These are phyloP conservation scores for Aspergillus sp. DNA, from an alignment of 2,329 filamentous ascomycete genomes.

Conservation along the genomic window DNA sequence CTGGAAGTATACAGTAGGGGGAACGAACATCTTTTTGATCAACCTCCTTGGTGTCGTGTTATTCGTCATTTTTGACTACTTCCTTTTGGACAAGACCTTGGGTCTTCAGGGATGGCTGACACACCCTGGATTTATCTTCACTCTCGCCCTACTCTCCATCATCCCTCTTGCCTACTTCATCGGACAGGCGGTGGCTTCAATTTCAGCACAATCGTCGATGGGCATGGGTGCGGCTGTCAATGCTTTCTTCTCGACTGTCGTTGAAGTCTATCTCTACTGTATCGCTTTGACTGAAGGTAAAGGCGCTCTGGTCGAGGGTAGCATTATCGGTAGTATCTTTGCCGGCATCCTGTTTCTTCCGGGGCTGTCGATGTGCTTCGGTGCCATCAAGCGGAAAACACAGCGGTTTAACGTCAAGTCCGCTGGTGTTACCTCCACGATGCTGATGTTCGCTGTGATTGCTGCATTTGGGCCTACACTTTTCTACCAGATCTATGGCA, in stretches of 20 bases:
- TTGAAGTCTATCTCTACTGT: constrained; percentile 97
- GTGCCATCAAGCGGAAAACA: constrained; percentile 95
- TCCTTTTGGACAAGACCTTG: constrained; percentile 68
- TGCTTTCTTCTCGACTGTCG: constrained; percentile 95
- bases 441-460: constrained; percentile 94
- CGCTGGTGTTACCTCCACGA: constrained; percentile 94
- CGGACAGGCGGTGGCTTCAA: constrained; percentile 95
- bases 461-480: constrained; percentile 92
- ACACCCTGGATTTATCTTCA: constrained; percentile 81
- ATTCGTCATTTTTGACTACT: constrained; percentile 93
- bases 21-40: constrained; percentile 98
- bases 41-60: constrained; percentile 92
- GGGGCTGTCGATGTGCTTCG: constrained; percentile 97
- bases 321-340: constrained; percentile 96
- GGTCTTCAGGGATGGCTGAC: constrained; percentile 73
- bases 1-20: constrained; percentile 99
- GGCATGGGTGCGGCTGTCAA: constrained; percentile 95
- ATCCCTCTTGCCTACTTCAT: constrained; percentile 98
- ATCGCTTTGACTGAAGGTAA: constrained; percentile 91
- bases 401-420: constrained; percentile 97
- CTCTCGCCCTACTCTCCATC: constrained; percentile 81
- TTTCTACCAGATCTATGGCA: constrained; percentile 98
- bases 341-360: constrained; percentile 93
- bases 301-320: constrained; percentile 88
- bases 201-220: constrained; percentile 98